phyloP scores from a whole-genome alignment of 2,329 filamentous ascomycete genomes.

The Xylariaceae sp. region DNA sequence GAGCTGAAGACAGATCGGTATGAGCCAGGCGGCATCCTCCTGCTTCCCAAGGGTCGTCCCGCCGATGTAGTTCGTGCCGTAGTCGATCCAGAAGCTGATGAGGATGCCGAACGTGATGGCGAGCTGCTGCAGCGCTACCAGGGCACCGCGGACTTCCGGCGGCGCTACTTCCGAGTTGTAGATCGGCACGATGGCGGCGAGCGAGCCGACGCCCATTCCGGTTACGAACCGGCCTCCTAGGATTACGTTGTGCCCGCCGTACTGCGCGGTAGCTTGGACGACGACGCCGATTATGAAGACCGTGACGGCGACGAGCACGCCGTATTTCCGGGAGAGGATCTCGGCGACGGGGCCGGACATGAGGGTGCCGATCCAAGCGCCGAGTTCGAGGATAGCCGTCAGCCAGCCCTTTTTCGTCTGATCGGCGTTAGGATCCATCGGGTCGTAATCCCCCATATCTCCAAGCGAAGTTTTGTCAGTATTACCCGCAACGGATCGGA shows the following conservation, averaged over 20 bases:
- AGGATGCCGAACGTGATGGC: conserved; percentile 59
- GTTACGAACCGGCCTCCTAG: conserved; percentile 70
- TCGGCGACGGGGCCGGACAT: conserved; percentile 70
- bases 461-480: conserved; percentile 1
- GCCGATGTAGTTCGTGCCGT: conserved; percentile 63
- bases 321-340: conserved; percentile 62
- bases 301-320: conserved; percentile 59
- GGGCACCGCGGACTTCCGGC: conserved; percentile 40
- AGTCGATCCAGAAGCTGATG: conserved; percentile 61
- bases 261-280: conserved; percentile 60
- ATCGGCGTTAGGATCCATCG: conserved; percentile 40
- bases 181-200: conserved; percentile 64
- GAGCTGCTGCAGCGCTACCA: conserved; percentile 48
- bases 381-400: conserved; percentile 67
- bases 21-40: conserved; percentile 66
- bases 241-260: conserved; percentile 55
- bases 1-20: conserved; percentile 69
- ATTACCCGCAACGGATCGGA: not conserved
- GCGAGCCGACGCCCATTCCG: conserved; percentile 64
- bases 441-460: conserved; percentile 56
- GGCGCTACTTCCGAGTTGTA: conserved; percentile 47
- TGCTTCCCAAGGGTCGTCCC: conserved; percentile 46
- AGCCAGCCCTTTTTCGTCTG: conserved; percentile 57
- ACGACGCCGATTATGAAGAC: conserved; percentile 69
- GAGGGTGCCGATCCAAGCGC: conserved; percentile 71